Evolutionary conservation across 768 basidiomycete genomes (phyloP).

Genomic region (Aureoboletus auriporus): DNA sequence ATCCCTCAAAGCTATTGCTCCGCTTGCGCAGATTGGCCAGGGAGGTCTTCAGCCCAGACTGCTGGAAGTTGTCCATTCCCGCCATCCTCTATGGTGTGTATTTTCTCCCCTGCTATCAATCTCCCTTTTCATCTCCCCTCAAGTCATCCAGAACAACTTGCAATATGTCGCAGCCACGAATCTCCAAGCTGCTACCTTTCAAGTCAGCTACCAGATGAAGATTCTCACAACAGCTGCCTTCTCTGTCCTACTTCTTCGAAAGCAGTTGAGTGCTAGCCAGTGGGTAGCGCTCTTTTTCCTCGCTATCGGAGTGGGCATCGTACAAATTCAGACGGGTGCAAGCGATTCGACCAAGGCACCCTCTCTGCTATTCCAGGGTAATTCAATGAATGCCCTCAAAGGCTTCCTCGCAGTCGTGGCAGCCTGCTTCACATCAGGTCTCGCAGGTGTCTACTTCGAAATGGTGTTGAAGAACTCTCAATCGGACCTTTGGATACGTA

Average conservation of each 20-base stretch:
- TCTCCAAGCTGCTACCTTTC: slow-evolving; percentile 92
- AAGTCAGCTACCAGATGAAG: slow-evolving; percentile 97
- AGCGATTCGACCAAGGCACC: slow-evolving; percentile 22
- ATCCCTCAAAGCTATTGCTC: slow-evolving; percentile 31
- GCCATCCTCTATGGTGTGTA: slow-evolving; percentile 82
- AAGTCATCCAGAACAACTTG: slow-evolving; percentile 90
- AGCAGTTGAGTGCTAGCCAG: slow-evolving; percentile 66
- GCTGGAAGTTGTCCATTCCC: slow-evolving; percentile 97
- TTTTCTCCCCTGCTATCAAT: background rate
- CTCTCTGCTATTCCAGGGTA: slow-evolving; percentile 32
- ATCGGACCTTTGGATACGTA: slow-evolving; percentile 92
- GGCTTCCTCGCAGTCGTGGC: slow-evolving; percentile 88
- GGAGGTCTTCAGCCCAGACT: slow-evolving; percentile 84
- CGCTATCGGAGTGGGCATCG: slow-evolving; percentile 84
- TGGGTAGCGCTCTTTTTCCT: slow-evolving; percentile 86
- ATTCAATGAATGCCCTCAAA: slow-evolving; percentile 74
- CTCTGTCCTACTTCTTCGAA: slow-evolving; percentile 77
- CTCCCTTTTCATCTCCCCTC: background rate
- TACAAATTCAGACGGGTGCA: slow-evolving; percentile 67
- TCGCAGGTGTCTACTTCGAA: slow-evolving; percentile 98
- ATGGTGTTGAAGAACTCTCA: slow-evolving; percentile 92
- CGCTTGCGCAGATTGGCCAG: slow-evolving; percentile 56
- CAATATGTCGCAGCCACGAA: slow-evolving; percentile 95
- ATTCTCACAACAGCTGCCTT: slow-evolving; percentile 92
- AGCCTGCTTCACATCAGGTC: slow-evolving; percentile 92